Evolutionary conservation across 805 yeast genomes (phyloP).

Genomic region (Kodamaea kaohsiungensis): DNA sequence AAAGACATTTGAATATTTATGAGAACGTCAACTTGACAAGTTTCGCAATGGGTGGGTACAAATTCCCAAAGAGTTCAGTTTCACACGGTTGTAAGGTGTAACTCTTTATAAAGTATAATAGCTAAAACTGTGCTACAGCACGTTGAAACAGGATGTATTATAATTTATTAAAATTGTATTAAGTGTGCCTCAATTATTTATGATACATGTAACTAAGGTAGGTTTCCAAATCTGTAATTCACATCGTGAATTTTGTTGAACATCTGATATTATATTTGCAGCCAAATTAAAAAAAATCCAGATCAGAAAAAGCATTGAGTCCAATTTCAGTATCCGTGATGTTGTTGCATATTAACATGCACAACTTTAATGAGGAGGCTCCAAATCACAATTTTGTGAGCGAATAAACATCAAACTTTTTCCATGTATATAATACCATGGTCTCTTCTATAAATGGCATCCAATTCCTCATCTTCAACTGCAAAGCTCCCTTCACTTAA

Average conservation of each 20-base stretch:
- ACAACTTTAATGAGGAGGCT: neutral
- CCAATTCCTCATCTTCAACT: slow-evolving; percentile 18
- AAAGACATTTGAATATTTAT: slow-evolving; percentile 34
- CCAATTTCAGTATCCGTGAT: neutral
- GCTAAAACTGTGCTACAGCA: neutral
- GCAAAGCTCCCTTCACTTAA: slow-evolving; percentile 54
- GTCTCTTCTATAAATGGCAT: slow-evolving; percentile 15
- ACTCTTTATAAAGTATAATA: neutral
- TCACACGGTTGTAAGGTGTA: slow-evolving; percentile 1
- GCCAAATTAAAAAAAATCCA: neutral
- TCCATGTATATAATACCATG: slow-evolving; percentile 21
- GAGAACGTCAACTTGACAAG: slow-evolving; percentile 34
- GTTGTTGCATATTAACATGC: neutral
- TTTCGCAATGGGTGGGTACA: slow-evolving; percentile 45
- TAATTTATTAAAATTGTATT: too few species aligned
- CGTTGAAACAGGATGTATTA: neutral
- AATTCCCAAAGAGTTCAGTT: slow-evolving; percentile 48
- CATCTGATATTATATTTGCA: neutral
- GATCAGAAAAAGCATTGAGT: too few species aligned
- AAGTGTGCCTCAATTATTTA: too few species aligned
- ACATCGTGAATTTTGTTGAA: too few species aligned
- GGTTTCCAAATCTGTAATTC: too few species aligned
- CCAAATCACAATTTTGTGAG: neutral
- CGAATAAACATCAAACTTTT: neutral
- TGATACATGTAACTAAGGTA: too few species aligned